Evolutionary conservation across 495 filamentous ascomycete genomes (phyloP).

Genomic region (Pseudotulostoma volvatum): DNA sequence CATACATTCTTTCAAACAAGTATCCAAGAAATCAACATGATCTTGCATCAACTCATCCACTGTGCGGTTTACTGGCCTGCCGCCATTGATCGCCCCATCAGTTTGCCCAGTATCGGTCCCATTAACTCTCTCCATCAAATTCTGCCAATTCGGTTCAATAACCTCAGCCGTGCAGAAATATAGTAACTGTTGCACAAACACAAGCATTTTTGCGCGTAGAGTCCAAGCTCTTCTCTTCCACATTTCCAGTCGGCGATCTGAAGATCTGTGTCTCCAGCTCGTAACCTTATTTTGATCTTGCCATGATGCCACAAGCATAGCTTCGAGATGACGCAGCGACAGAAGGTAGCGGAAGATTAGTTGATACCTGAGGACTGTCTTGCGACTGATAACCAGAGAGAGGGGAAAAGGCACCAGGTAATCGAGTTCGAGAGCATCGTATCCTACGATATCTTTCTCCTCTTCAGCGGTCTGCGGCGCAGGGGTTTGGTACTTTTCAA

Average conservation of each 20-base stretch:
- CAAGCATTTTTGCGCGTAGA: slow-evolving; percentile 79
- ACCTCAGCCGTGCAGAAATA: slow-evolving; percentile 97
- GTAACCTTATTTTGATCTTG: slow-evolving; percentile 68
- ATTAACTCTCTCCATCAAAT: slow-evolving; percentile 69
- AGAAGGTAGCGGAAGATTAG: slow-evolving; percentile 87
- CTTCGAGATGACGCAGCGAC: slow-evolving; percentile 75
- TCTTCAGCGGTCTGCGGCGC: slow-evolving; percentile 39
- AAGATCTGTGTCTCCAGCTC: slow-evolving; percentile 72
- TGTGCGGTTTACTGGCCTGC: slow-evolving; percentile 51
- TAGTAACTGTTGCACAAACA: slow-evolving; percentile 88
- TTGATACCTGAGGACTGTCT: slow-evolving; percentile 90
- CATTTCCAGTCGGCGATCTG: slow-evolving; percentile 57
- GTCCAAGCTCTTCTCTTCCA: slow-evolving; percentile 94
- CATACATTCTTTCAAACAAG: slow-evolving; percentile 98
- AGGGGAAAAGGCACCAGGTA: slow-evolving; percentile 94
- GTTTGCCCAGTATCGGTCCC: slow-evolving; percentile 33
- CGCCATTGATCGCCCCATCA: slow-evolving; percentile 23
- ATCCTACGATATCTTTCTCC: slow-evolving; percentile 76
- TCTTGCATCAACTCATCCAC: slow-evolving; percentile 98
- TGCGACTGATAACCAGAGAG: slow-evolving; percentile 87
- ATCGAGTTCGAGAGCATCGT: slow-evolving; percentile 82
- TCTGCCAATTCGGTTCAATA: slow-evolving; percentile 94
- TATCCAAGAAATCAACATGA: slow-evolving; percentile 95
- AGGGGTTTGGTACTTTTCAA: slow-evolving; percentile 38
- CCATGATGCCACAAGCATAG: slow-evolving; percentile 70